Percentiles rank a stretch among this genome's conserved stretches.
These are phyloP conservation scores for Nakazawaea ernobii DNA, from an alignment of 805 yeast species.

Conservation along the genomic window DNA sequence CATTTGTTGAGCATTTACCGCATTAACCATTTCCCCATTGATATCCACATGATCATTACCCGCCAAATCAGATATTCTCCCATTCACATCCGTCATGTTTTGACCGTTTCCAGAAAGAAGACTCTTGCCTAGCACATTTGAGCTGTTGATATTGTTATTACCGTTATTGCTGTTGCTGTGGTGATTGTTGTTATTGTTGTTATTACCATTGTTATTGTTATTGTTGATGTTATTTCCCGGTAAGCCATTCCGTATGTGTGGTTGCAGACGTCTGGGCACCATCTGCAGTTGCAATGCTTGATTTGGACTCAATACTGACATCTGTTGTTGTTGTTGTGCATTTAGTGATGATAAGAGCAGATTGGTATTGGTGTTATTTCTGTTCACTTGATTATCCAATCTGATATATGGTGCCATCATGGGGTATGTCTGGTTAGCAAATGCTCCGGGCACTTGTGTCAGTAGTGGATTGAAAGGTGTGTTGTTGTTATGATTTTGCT, in stretches of 20 bases:
- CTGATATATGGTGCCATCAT: conserved; percentile 4
- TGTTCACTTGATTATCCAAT: conserved; percentile 9
- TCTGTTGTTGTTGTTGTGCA: neutral
- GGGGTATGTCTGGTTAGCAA: neutral
- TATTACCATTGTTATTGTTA: neutral
- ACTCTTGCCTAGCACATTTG: neutral
- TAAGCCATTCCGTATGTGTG: neutral
- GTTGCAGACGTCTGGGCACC: neutral
- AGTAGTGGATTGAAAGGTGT: neutral
- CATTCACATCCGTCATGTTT: neutral
- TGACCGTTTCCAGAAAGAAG: neutral
- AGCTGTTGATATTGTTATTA: conserved; percentile 1
- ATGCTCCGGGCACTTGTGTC: conserved; percentile 1
- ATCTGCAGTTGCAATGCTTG: neutral
- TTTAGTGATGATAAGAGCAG: neutral
- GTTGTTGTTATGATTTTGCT: neutral
- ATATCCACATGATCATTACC: neutral
- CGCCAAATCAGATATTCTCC: neutral
- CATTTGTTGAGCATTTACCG: neutral
- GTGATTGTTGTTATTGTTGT: neutral
- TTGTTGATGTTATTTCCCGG: neutral
- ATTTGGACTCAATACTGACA: neutral
- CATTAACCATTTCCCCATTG: neutral
- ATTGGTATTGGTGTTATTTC: neutral
- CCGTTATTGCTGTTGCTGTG: neutral